These are phyloP conservation scores for Nakazawaea molendinolei DNA, from an alignment of 805 yeast species.

Conservation along the genomic window DNA sequence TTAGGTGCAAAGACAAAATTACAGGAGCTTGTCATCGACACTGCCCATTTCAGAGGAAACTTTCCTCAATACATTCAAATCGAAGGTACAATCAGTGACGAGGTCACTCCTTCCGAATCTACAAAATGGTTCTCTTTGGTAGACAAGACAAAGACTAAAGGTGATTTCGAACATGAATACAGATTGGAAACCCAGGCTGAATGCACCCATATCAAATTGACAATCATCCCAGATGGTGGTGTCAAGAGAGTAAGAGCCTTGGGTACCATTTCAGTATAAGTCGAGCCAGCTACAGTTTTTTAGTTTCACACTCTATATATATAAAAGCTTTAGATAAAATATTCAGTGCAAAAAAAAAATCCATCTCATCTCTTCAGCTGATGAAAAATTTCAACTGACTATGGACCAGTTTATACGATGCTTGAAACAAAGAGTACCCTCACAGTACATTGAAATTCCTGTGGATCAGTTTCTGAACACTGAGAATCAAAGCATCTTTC, in stretches of 20 bases:
- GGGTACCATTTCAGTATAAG: constrained; percentile 43
- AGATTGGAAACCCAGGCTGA: constrained; percentile 24
- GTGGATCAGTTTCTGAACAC: constrained; percentile 2
- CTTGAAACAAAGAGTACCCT: constrained; percentile 25
- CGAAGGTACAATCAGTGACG: constrained; percentile 40
- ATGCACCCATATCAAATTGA: constrained; percentile 67
- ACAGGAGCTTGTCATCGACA: constrained; percentile 65
- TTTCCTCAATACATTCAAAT: constrained; percentile 77
- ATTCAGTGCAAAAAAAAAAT: neutral
- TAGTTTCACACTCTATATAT: neutral
- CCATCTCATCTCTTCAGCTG: neutral
- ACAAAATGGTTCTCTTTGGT: constrained; percentile 61
- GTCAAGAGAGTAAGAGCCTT: constrained; percentile 83
- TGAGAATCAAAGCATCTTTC: constrained; percentile 18
- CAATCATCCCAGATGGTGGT: constrained; percentile 96
- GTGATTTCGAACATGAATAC: constrained; percentile 73
- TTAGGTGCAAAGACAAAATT: constrained; percentile 62
- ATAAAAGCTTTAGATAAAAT: neutral
- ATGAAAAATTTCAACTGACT: neutral
- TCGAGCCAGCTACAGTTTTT: neutral
- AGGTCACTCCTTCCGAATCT: constrained; percentile 37
- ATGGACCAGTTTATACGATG: constrained; percentile 19
- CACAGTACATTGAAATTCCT: constrained; percentile 11
- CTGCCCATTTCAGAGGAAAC: constrained; percentile 93
- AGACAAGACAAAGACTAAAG: constrained; percentile 64